Conservation (phyloP, 1,284 basidiomycete genomes). For the Xerocomus nothofagi region DNA sequence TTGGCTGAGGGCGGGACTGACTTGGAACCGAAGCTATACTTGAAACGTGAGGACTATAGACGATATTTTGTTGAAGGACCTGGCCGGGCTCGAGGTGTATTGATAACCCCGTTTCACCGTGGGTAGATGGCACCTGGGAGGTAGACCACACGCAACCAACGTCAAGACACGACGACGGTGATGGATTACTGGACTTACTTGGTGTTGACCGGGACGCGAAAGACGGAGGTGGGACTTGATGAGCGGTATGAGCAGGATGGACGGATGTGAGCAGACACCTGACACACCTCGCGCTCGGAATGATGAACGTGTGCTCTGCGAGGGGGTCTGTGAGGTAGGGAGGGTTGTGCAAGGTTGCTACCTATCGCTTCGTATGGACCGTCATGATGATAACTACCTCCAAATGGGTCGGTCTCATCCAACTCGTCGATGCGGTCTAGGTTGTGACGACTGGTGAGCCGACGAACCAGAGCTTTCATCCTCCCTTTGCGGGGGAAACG, state of each 20-base stretch:
- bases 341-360: conserved; percentile 12
- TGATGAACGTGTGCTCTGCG: conserved; percentile 2
- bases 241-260: conserved; percentile 9
- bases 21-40: conserved; percentile 1
- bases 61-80: conserved; percentile 39
- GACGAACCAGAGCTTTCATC: conserved; percentile 32
- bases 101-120: conserved; percentile 30
- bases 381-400: conserved; percentile 58
- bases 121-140: not conserved
- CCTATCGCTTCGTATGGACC: conserved; percentile 66
- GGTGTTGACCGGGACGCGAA: conserved; percentile 9
- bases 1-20: conserved; percentile 5
- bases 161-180: conserved; percentile 13
- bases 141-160: conserved; percentile 10
- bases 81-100: conserved; percentile 55
- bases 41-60: conserved; percentile 15
- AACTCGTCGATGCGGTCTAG: conserved; percentile 74
- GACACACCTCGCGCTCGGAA: conserved; percentile 26
- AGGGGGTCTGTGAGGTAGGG: conserved; percentile 5
- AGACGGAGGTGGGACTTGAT: conserved; percentile 14
- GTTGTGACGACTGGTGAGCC: conserved; percentile 37
- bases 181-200: conserved; percentile 18
- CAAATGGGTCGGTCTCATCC: conserved; percentile 69
- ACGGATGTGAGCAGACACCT: not conserved
- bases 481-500: conserved; percentile 12